Conservation (phyloP, 148 eudicot genomes). For the Suaeda aralocaspica region DNA sequence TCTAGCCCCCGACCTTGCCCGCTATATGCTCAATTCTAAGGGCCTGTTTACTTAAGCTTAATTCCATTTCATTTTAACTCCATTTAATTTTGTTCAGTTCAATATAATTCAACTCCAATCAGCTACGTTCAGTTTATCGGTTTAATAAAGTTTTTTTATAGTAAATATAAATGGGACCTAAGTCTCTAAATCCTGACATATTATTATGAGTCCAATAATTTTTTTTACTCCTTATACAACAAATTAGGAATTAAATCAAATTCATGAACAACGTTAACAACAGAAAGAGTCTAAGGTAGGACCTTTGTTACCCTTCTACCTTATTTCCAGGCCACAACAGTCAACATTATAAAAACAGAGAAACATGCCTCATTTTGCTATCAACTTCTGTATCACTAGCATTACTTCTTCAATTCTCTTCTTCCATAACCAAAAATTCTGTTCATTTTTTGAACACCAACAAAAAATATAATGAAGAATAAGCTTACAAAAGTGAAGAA, state of each 20-base stretch:
- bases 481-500: background rate
- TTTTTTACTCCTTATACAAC: conserved; percentile 1
- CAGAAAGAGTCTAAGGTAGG: conserved; percentile 19
- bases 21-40: too few relatives aligned
- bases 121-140: too few relatives aligned
- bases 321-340: background rate
- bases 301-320: conserved; percentile 8
- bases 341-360: conserved; percentile 4
- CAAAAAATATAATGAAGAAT: background rate
- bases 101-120: too few relatives aligned
- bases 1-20: too few relatives aligned
- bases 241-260: background rate
- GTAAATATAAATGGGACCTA: too few relatives aligned
- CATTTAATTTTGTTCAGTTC: too few relatives aligned
- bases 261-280: background rate
- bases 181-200: too few relatives aligned
- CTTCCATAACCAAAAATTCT: background rate
- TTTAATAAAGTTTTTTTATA: too few relatives aligned
- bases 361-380: background rate
- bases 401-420: background rate
- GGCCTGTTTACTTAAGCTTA: too few relatives aligned
- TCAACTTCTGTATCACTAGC: too few relatives aligned
- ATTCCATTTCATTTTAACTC: too few relatives aligned
- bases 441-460: too few relatives aligned
- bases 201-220: background rate